These are phyloP conservation scores for Podaxis pistillaris DNA, from an alignment of 768 basidiomycete species.

Conservation along the genomic window DNA sequence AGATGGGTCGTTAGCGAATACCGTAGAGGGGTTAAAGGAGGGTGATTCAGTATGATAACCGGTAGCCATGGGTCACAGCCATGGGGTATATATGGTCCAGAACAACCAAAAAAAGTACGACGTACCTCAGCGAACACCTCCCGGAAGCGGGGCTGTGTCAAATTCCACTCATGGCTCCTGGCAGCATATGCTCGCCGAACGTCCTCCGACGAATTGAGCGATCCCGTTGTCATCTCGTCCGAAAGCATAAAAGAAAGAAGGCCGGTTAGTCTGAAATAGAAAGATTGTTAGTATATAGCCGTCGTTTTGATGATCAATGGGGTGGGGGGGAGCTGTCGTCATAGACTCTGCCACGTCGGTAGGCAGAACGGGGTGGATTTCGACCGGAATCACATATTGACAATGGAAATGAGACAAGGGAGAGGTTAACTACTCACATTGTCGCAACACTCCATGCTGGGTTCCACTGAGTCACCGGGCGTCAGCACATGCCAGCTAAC, in stretches of 20 bases:
- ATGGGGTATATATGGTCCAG: conserved; percentile 10
- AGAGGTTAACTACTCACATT: conserved; percentile 56
- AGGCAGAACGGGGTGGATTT: conserved; percentile 1
- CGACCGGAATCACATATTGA: background rate
- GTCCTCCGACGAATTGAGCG: conserved; percentile 72
- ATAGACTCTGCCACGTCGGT: conserved; percentile 6
- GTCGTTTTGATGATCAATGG: conserved; percentile 2
- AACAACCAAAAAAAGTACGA: conserved; percentile 14
- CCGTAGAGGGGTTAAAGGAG: background rate
- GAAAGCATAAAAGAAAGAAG: conserved; percentile 93
- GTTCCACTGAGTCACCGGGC: conserved; percentile 65
- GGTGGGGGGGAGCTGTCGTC: conserved; percentile 3
- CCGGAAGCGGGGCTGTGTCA: conserved; percentile 73
- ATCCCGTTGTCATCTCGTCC: conserved; percentile 96
- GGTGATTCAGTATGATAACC: background rate
- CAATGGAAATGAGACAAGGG: conserved; percentile 5
- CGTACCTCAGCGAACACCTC: conserved; percentile 89
- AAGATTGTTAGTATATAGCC: conserved; percentile 14
- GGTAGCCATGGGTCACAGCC: conserved; percentile 7
- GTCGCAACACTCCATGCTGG: conserved; percentile 95
- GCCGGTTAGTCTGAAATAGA: conserved; percentile 75
- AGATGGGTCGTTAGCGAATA: conserved; percentile 7
- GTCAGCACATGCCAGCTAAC: conserved; percentile 6
- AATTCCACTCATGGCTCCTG: conserved; percentile 85
- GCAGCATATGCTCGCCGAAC: conserved; percentile 79